phyloP scores from a whole-genome alignment of 2,329 filamentous ascomycete species.

The Colletotrichum tanaceti region DNA sequence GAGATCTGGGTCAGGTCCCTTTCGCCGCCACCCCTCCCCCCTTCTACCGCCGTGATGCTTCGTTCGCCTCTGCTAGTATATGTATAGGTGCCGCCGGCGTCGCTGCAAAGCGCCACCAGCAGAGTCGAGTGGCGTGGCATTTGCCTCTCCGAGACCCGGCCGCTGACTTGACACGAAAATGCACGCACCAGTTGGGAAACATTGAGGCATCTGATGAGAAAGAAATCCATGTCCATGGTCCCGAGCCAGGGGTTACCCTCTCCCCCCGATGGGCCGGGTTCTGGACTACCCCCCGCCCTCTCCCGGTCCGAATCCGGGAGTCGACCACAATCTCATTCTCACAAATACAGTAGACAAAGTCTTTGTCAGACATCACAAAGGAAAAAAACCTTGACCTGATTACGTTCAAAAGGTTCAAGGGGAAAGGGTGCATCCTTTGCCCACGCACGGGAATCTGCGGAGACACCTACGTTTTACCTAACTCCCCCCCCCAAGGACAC shows the following conservation, averaged over 20 bases:
- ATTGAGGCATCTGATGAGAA: conserved; percentile 10
- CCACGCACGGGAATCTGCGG: too few relatives aligned
- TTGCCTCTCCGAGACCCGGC: conserved; percentile 26
- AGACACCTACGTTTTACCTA: too few relatives aligned
- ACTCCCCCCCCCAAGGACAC: too few relatives aligned
- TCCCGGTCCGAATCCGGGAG: conserved; percentile 12
- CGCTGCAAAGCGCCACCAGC: conserved; percentile 7
- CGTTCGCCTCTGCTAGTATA: conserved; percentile 14
- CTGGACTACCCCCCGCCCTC: too few relatives aligned
- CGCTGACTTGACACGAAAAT: background rate
- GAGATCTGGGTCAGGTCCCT: conserved; percentile 13
- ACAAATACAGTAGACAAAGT: conserved; percentile 2
- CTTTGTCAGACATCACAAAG: conserved; percentile 40
- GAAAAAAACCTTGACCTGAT: conserved; percentile 21
- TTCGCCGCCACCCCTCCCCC: too few relatives aligned
- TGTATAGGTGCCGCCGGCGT: background rate
- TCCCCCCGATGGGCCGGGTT: background rate
- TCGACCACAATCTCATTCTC: too few relatives aligned
- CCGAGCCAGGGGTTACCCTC: conserved; percentile 11
- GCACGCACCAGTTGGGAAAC: too few relatives aligned
- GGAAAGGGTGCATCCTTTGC: background rate
- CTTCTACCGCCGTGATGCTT: conserved; percentile 3
- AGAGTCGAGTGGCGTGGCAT: background rate
- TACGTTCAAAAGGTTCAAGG: conserved; percentile 16
- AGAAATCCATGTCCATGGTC: conserved; percentile 35